Conservation (phyloP, 768 basidiomycete genomes). For the Amanita rimosa region DNA sequence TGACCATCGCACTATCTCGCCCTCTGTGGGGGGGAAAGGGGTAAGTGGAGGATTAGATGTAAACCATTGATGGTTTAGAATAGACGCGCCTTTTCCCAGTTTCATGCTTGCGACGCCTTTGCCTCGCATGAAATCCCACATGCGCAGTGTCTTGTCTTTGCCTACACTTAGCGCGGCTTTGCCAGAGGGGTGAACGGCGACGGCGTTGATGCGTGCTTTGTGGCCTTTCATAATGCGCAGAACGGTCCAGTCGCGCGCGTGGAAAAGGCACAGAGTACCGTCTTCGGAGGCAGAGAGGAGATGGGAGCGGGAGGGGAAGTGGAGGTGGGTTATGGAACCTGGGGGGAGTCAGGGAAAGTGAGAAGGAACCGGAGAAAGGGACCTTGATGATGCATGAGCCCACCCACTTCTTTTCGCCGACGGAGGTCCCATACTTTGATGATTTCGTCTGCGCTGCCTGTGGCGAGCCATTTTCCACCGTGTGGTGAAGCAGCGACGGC, state of each 20-base stretch:
- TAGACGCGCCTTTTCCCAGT: slow-evolving; percentile 65
- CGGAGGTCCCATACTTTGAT: slow-evolving; percentile 95
- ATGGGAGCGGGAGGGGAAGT: slow-evolving; percentile 82
- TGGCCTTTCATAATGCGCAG: slow-evolving; percentile 86
- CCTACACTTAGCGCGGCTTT: slow-evolving; percentile 90
- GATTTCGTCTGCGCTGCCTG: slow-evolving; percentile 92
- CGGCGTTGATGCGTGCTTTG: slow-evolving; percentile 82
- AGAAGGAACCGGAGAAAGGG: not conserved
- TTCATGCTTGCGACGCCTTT: slow-evolving; percentile 84
- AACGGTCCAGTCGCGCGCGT: slow-evolving; percentile 89
- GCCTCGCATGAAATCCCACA: slow-evolving; percentile 99
- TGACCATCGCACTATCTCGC: slow-evolving; percentile 88
- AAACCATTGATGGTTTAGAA: too few relatives aligned
- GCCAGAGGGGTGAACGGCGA: slow-evolving; percentile 89
- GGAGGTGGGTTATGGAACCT: slow-evolving; percentile 89
- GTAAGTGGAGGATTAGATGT: not conserved
- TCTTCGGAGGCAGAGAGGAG: slow-evolving; percentile 90
- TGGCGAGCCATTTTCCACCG: slow-evolving; percentile 94
- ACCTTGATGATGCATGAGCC: slow-evolving; percentile 94
- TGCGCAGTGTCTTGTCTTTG: slow-evolving; percentile 76
- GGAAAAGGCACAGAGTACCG: slow-evolving; percentile 82
- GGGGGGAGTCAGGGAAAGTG: not conserved
- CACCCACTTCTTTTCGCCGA: slow-evolving; percentile 87
- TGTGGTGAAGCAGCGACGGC: slow-evolving; percentile 79
- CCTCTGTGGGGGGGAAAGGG: slow-evolving; percentile 48